A percentile compares a stretch with the other conserved stretches of the same genome.
Conservation (phyloP, 148 eudicot species). For the Arctostaphylos glauca region DNA sequence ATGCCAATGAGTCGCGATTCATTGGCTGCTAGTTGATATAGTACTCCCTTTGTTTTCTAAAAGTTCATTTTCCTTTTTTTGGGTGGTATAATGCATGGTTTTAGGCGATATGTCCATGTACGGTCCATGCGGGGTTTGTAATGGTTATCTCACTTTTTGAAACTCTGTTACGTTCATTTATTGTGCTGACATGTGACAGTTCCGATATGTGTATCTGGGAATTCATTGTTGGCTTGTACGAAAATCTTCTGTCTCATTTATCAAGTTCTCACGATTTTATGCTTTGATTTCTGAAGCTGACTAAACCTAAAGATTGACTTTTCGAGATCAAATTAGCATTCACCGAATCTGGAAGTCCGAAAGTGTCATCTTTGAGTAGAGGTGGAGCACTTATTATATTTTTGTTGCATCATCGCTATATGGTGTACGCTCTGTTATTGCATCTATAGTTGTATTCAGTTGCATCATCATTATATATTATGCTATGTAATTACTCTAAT, state of each 20-base stretch:
- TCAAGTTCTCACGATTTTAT: not conserved
- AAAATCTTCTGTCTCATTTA: not conserved
- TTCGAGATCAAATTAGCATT: not conserved
- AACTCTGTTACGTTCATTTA: not conserved
- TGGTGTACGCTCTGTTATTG: not conserved
- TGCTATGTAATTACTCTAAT: not conserved
- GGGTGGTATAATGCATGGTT: not conserved
- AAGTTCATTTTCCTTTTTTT: too few species aligned
- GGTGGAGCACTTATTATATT: not conserved
- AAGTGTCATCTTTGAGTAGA: not conserved
- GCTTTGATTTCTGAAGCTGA: not conserved
- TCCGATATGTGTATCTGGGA: not conserved
- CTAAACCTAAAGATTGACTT: not conserved
- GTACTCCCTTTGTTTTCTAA: not conserved
- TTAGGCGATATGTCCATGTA: not conserved
- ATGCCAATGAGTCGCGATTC: not conserved
- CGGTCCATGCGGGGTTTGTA: not conserved
- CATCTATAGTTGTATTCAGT: not conserved
- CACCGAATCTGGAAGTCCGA: not conserved
- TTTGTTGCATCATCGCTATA: not conserved
- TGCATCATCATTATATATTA: not conserved
- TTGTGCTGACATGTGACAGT: not conserved
- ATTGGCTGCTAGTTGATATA: not conserved
- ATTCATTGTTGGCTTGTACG: not conserved
- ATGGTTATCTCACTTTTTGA: not conserved